A percentile compares a stretch with the other conserved stretches of the same genome.
Conservation (phyloP, 192 early-diverging fungal genomes). For the Backusella morwellensis region DNA sequence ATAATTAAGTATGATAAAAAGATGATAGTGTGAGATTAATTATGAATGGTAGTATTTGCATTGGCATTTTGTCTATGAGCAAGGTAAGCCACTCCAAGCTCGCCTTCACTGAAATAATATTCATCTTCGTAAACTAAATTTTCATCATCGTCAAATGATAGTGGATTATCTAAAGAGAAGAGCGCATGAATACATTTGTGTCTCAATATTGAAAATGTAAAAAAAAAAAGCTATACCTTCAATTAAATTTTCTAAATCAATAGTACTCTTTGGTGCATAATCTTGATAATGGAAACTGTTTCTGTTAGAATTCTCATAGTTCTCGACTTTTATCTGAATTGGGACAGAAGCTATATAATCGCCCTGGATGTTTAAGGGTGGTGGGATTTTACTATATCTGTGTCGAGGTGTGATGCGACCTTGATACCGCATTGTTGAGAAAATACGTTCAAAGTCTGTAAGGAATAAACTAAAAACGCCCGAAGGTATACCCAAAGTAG, state of each 20-base stretch:
- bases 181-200: neutral
- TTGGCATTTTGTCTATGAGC: conserved; percentile 7
- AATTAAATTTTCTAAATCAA: conserved; percentile 32
- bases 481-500: conserved; percentile 90
- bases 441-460: conserved; percentile 83
- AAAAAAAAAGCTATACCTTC: conserved; percentile 19
- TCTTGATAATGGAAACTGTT: conserved; percentile 45
- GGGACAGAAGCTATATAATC: neutral
- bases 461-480: conserved; percentile 91
- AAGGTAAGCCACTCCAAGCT: conserved; percentile 8
- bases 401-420: neutral
- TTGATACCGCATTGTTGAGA: conserved; percentile 45
- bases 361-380: too few species aligned
- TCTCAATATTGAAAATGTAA: neutral
- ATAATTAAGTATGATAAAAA: neutral
- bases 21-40: neutral
- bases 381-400: neutral
- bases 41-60: neutral
- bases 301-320: conserved; percentile 21
- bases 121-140: neutral
- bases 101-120: conserved; percentile 5
- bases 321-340: neutral
- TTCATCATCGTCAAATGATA: neutral
- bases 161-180: neutral
- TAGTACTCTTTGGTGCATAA: conserved; percentile 34